Conservation (phyloP, 148 eudicot genomes). For the Rhododendron molle region DNA sequence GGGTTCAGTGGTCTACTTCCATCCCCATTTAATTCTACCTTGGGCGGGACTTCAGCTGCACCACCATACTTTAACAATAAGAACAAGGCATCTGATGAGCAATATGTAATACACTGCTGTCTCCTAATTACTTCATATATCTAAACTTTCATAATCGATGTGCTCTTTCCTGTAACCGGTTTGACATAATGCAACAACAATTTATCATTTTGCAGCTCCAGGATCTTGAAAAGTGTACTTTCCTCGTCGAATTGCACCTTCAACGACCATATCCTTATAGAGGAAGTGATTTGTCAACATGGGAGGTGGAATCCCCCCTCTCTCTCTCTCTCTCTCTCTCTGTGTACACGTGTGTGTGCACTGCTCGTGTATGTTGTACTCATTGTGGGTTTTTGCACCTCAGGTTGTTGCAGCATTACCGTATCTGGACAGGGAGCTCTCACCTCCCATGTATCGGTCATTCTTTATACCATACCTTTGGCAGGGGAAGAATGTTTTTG, state of each 20-base stretch:
- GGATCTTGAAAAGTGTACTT: constrained; percentile 74
- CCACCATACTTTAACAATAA: constrained; percentile 89
- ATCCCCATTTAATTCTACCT: constrained; percentile 75
- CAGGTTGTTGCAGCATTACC: constrained; percentile 86
- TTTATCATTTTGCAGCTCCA: constrained; percentile 47
- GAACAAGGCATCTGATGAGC: constrained; percentile 80
- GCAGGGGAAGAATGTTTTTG: constrained; percentile 82
- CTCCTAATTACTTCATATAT: background rate
- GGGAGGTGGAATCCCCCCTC: constrained; percentile 65
- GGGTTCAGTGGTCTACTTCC: constrained; percentile 98
- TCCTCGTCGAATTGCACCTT: constrained; percentile 86
- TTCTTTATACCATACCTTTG: constrained; percentile 83
- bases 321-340: constrained; percentile 7
- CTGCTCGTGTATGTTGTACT: too few relatives aligned
- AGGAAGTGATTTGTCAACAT: constrained; percentile 81
- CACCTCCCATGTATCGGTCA: constrained; percentile 69
- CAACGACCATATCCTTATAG: constrained; percentile 74
- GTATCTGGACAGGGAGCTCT: constrained; percentile 77
- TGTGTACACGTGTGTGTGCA: background rate
- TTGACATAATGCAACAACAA: background rate
- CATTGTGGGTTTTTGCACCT: background rate
- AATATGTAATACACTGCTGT: constrained; percentile 57
- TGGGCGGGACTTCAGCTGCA: constrained; percentile 93
- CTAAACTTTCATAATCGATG: background rate
- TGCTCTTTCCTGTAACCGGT: background rate